A percentile compares a stretch with the other conserved stretches of the same genome.
phyloP scores from a whole-genome alignment of 352 stramenopile genomes.

The Peronospora farinosa region DNA sequence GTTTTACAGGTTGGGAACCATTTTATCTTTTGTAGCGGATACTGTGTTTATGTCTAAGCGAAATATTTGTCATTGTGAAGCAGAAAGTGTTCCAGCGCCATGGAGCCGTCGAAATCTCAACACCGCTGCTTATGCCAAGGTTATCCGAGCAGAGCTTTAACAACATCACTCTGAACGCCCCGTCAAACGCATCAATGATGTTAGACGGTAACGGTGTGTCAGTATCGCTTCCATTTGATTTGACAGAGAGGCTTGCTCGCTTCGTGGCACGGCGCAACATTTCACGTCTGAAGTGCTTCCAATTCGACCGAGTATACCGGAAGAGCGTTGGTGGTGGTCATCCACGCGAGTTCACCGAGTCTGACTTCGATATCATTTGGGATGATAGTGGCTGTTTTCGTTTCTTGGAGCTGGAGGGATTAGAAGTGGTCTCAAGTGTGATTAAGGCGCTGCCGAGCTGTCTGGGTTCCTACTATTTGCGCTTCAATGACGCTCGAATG shows the following conservation, averaged over 20 bases:
- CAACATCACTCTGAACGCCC: slow-evolving; percentile 44
- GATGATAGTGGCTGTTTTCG: slow-evolving; percentile 57
- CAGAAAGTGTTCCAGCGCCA: slow-evolving; percentile 83
- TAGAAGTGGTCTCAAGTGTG: slow-evolving; percentile 74
- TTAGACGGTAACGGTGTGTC: slow-evolving; percentile 72
- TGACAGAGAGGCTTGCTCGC: slow-evolving; percentile 75
- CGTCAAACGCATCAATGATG: slow-evolving; percentile 56
- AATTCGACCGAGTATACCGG: slow-evolving; percentile 82
- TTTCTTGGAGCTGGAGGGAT: slow-evolving; percentile 68
- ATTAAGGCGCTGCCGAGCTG: slow-evolving; percentile 52
- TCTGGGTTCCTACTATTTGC: slow-evolving; percentile 71
- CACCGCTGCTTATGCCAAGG: slow-evolving; percentile 72
- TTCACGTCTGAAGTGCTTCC: slow-evolving; percentile 73
- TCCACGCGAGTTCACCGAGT: slow-evolving; percentile 73
- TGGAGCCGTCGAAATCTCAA: slow-evolving; percentile 69
- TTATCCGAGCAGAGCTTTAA: slow-evolving; percentile 63
- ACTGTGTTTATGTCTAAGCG: slow-evolving; percentile 3
- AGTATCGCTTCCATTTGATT: slow-evolving; percentile 75
- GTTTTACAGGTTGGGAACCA: slow-evolving; percentile 41
- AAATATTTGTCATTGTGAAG: slow-evolving; percentile 4
- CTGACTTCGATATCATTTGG: slow-evolving; percentile 84
- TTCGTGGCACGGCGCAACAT: slow-evolving; percentile 81
- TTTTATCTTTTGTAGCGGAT: not conserved
- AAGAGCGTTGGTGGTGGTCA: slow-evolving; percentile 69
- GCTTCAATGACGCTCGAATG: slow-evolving; percentile 73